Evolutionary conservation across 306 rosid species (phyloP).

Genomic region (Clitoria ternatea): DNA sequence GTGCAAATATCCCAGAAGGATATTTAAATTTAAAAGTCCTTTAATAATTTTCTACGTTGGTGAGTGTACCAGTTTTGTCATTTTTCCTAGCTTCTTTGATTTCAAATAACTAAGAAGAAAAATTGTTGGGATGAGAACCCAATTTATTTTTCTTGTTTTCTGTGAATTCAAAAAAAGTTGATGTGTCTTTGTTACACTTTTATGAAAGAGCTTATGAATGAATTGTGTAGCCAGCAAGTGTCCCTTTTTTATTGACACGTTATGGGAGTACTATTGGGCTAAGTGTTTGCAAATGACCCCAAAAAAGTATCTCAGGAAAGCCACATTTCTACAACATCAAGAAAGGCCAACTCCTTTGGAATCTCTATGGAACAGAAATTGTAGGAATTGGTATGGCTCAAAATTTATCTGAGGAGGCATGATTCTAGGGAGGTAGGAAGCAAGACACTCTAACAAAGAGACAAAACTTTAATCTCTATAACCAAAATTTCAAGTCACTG

Average conservation of each 20-base stretch:
- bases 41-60: background rate
- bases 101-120: slow-evolving; percentile 16
- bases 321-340: slow-evolving; percentile 13
- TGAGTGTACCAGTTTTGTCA: slow-evolving; percentile 21
- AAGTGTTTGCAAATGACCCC: background rate
- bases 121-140: background rate
- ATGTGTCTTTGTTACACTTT: background rate
- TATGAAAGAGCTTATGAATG: slow-evolving; percentile 18
- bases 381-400: slow-evolving; percentile 22
- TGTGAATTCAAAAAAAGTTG: background rate
- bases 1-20: too few species aligned
- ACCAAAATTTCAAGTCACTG: background rate
- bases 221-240: slow-evolving; percentile 6
- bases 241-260: background rate
- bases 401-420: slow-evolving; percentile 26
- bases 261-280: slow-evolving; percentile 9
- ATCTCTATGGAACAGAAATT: background rate
- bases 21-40: too few species aligned
- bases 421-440: slow-evolving; percentile 21
- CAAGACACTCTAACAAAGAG: slow-evolving; percentile 13
- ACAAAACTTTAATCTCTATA: background rate
- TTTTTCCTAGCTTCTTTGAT: slow-evolving; percentile 31
- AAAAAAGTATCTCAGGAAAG: slow-evolving; percentile 21
- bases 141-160: background rate
- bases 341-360: slow-evolving; percentile 20